Evolutionary conservation across 129 eudicot genomes (phyloP).

Genomic region (Flaveria brownii): DNA sequence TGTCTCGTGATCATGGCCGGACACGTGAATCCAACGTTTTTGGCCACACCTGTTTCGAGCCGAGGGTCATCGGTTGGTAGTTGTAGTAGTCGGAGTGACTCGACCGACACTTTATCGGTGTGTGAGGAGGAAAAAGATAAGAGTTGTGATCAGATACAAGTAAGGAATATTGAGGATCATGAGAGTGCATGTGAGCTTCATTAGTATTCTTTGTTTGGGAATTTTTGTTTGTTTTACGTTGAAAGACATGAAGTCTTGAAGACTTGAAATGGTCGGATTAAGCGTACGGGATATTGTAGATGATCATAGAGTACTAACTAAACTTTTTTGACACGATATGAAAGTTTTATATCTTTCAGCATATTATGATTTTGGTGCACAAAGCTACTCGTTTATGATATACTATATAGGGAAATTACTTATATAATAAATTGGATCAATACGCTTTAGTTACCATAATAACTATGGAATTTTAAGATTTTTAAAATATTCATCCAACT

Average conservation of each 20-base stretch:
- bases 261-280: not conserved
- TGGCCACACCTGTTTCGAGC: slow-evolving; percentile 61
- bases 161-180: slow-evolving; percentile 22
- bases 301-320: not conserved
- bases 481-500: too few relatives aligned
- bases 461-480: too few relatives aligned
- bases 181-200: slow-evolving; percentile 3
- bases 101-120: slow-evolving; percentile 11
- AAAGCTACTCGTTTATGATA: too few relatives aligned
- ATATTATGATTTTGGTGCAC: not conserved
- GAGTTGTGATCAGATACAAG: slow-evolving; percentile 25
- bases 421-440: too few relatives aligned
- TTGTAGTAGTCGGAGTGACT: slow-evolving; percentile 25
- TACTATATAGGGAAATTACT: too few relatives aligned
- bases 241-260: not conserved
- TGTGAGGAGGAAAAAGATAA: slow-evolving; percentile 23
- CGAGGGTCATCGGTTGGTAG: slow-evolving; percentile 56
- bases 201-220: not conserved
- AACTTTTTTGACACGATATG: not conserved
- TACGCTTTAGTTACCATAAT: too few relatives aligned
- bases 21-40: slow-evolving; percentile 51
- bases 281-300: not conserved
- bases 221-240: not conserved
- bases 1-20: slow-evolving; percentile 67
- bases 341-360: not conserved